A percentile compares a stretch with the other conserved stretches of the same genome.
Evolutionary conservation across 2,329 filamentous ascomycete species (phyloP).

Genomic region (Verticillium klebahnii): DNA sequence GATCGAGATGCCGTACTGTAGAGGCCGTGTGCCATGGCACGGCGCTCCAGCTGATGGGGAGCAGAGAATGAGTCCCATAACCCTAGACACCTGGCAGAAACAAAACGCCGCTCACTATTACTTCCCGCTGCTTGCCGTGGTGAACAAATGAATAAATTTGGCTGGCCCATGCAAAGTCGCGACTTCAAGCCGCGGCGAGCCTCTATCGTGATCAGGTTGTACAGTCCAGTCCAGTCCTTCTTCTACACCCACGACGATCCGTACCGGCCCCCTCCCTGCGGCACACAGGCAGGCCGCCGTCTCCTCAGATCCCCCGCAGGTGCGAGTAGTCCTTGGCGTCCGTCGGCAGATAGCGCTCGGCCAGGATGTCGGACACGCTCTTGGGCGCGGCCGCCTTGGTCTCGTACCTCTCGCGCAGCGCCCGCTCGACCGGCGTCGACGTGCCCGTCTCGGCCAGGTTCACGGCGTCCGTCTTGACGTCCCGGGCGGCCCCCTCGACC

Average conservation of each 20-base stretch:
- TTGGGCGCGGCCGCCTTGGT: constrained; percentile 35
- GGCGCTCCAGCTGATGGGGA: too few relatives aligned
- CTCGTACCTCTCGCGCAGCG: constrained; percentile 47
- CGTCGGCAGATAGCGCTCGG: constrained; percentile 49
- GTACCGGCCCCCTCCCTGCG: too few relatives aligned
- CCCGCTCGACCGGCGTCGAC: constrained; percentile 40
- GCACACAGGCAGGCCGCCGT: too few relatives aligned
- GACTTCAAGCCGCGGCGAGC: not conserved
- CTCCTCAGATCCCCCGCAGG: constrained; percentile 28
- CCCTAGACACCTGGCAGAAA: too few relatives aligned
- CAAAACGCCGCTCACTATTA: too few relatives aligned
- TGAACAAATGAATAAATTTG: not conserved
- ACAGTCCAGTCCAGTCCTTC: not conserved
- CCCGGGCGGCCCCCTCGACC: constrained; percentile 33
- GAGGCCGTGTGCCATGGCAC: too few relatives aligned
- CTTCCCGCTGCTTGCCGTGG: not conserved
- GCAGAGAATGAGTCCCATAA: too few relatives aligned
- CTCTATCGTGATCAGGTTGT: not conserved
- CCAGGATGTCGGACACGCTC: constrained; percentile 48
- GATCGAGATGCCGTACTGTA: too few relatives aligned
- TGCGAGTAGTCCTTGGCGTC: constrained; percentile 39
- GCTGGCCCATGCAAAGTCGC: not conserved
- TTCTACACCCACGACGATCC: not conserved
- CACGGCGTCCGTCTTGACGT: constrained; percentile 25
- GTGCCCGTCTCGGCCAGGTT: constrained; percentile 18